These are phyloP conservation scores for Ogataea pignaliae DNA, from an alignment of 805 yeast species.

Conservation along the genomic window DNA sequence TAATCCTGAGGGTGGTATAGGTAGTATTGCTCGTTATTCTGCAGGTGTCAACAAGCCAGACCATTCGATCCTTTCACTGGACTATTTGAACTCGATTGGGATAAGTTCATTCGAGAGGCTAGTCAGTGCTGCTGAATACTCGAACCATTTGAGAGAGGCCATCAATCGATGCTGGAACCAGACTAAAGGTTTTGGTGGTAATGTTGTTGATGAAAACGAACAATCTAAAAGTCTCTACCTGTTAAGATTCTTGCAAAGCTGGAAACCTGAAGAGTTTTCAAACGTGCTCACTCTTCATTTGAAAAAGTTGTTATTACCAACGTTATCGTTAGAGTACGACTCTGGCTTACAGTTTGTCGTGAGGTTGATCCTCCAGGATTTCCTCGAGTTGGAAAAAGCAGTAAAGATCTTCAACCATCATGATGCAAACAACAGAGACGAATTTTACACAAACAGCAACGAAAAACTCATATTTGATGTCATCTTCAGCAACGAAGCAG, in stretches of 20 bases:
- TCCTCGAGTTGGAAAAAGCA: constrained; percentile 31
- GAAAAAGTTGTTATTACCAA: constrained; percentile 25
- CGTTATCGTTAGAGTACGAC: constrained; percentile 32
- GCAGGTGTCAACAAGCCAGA: not conserved
- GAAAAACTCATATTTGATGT: constrained; percentile 23
- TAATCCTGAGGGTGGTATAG: too few species aligned
- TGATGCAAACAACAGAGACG: constrained; percentile 11
- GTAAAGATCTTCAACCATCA: constrained; percentile 28
- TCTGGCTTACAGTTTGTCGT: constrained; percentile 33
- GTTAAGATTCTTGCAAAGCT: constrained; percentile 30
- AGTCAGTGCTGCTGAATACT: constrained; percentile 29
- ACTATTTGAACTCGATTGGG: constrained; percentile 22
- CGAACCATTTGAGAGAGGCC: constrained; percentile 23
- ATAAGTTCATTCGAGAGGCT: constrained; percentile 26
- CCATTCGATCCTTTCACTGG: constrained; percentile 7
- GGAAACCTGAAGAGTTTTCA: constrained; percentile 34
- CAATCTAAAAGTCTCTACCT: constrained; percentile 9
- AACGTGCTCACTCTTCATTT: constrained; percentile 21
- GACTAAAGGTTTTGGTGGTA: constrained; percentile 15
- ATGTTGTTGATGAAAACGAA: constrained; percentile 6
- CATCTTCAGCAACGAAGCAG: constrained; percentile 17
- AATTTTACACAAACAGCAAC: constrained; percentile 13
- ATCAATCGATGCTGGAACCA: constrained; percentile 23
- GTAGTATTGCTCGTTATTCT: too few species aligned
- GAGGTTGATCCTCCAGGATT: constrained; percentile 34